phyloP scores from a whole-genome alignment of 768 basidiomycete genomes.

The Boletus pseudopeckii region DNA sequence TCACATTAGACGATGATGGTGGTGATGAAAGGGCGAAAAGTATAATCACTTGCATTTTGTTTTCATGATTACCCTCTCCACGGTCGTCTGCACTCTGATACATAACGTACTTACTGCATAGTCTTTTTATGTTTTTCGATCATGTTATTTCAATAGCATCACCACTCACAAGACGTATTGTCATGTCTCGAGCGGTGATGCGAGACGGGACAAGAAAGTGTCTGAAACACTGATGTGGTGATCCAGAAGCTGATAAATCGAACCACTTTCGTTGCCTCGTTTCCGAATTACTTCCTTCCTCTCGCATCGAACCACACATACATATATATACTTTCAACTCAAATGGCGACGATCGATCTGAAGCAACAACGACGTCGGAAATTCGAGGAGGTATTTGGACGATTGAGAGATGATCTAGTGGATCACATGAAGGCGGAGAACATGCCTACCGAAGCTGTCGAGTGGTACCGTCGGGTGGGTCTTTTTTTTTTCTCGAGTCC shows the following conservation, averaged over 20 bases:
- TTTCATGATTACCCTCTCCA: too few species aligned
- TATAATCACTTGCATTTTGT: slow-evolving; percentile 9
- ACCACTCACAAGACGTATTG: slow-evolving; percentile 11
- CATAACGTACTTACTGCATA: slow-evolving; percentile 15
- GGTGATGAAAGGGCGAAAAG: slow-evolving; percentile 1
- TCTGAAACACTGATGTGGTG: too few species aligned
- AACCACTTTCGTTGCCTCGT: neutral
- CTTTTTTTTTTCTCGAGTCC: neutral
- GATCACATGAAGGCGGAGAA: slow-evolving; percentile 60
- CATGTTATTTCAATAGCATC: slow-evolving; percentile 18
- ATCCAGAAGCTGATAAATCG: neutral
- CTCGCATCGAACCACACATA: too few species aligned
- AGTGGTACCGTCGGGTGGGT: slow-evolving; percentile 72
- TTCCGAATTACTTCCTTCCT: neutral
- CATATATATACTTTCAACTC: neutral
- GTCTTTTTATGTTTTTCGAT: neutral
- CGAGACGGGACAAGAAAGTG: too few species aligned
- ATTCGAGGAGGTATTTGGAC: slow-evolving; percentile 71
- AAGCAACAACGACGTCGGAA: slow-evolving; percentile 50
- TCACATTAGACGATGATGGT: too few species aligned
- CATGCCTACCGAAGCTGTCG: slow-evolving; percentile 80
- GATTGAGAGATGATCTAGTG: slow-evolving; percentile 76
- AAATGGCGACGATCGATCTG: slow-evolving; percentile 22
- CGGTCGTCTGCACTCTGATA: neutral
- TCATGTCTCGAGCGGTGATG: too few species aligned